These are phyloP conservation scores for Kalanchoe fedtschenkoi DNA, from an alignment of 164 flowering plant species.

Conservation along the genomic window DNA sequence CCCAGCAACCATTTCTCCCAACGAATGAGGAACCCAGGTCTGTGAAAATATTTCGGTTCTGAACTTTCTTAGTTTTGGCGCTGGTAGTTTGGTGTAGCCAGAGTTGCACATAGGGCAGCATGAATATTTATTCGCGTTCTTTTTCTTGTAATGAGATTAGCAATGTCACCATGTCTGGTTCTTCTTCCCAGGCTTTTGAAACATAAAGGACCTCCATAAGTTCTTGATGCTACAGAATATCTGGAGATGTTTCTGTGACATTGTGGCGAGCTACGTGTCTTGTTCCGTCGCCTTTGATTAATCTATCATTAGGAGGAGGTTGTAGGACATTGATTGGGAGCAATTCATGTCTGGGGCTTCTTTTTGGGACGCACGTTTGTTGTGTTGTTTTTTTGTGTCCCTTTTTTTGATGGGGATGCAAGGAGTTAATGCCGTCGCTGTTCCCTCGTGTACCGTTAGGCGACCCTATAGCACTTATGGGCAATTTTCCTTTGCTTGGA, in stretches of 20 bases:
- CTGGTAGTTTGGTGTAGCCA: not conserved
- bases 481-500: no score
- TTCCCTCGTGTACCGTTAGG: no score
- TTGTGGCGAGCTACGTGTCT: not conserved
- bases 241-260: not conserved
- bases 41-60: conserved; percentile 5
- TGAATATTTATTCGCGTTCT: not conserved
- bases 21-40: conserved; percentile 15
- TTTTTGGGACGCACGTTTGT: not conserved
- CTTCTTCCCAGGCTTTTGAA: not conserved
- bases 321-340: not conserved
- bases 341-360: not conserved
- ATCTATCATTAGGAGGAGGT: not conserved
- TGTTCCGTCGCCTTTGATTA: not conserved
- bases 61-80: conserved; percentile 5
- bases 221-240: not conserved
- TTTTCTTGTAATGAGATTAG: not conserved
- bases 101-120: not conserved
- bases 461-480: no score
- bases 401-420: no score
- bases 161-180: not conserved
- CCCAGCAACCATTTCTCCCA: not conserved
- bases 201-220: not conserved
- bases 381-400: not conserved
- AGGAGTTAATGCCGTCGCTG: no score